phyloP scores from a whole-genome alignment of 345 rosid species.

The Trapa bicornis region DNA sequence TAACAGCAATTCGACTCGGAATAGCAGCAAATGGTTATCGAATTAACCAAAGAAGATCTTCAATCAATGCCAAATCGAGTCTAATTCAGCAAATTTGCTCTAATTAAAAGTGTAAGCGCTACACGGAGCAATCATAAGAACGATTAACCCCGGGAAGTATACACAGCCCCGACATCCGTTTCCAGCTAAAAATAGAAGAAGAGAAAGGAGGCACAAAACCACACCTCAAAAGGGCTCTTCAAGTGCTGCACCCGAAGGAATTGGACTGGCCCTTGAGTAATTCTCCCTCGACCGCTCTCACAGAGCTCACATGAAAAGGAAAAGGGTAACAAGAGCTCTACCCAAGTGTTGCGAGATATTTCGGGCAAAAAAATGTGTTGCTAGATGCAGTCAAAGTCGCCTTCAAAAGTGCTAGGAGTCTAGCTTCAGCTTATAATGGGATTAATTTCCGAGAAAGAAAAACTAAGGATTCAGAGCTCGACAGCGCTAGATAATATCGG shows the following conservation, averaged over 20 bases:
- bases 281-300: neutral
- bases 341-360: neutral
- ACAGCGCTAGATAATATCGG: neutral
- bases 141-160: neutral
- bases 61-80: neutral
- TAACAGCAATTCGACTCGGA: conserved; percentile 1
- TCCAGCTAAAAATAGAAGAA: neutral
- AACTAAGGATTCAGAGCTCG: neutral
- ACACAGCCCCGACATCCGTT: neutral
- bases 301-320: neutral
- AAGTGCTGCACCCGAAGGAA: neutral
- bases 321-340: neutral
- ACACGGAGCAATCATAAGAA: neutral
- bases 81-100: neutral
- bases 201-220: neutral
- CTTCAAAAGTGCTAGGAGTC: neutral
- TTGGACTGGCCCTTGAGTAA: neutral
- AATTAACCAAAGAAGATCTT: neutral
- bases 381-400: neutral
- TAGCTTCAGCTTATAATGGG: neutral
- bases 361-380: neutral
- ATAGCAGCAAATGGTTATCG: neutral
- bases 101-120: neutral
- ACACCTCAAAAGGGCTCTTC: neutral
- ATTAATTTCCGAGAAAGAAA: neutral